Evolutionary conservation across 129 eudicot species (phyloP).

Genomic region (Pulicaria dysenterica): DNA sequence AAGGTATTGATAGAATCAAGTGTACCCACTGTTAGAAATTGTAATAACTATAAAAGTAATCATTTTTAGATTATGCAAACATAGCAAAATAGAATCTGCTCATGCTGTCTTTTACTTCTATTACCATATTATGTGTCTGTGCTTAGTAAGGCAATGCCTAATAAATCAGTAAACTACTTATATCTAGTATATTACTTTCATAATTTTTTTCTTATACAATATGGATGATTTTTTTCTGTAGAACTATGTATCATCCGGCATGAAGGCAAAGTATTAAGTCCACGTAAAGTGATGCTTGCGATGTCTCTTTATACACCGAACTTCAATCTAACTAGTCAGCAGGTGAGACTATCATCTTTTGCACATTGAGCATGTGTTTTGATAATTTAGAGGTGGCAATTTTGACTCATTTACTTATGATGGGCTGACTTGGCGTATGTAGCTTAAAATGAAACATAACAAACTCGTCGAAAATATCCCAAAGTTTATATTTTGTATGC

Average conservation of each 20-base stretch:
- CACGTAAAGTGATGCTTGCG: conserved; percentile 79
- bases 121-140: no score
- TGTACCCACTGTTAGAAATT: background rate
- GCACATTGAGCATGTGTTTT: background rate
- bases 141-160: no score
- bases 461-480: background rate
- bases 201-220: conserved; percentile 1
- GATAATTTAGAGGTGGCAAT: background rate
- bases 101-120: no score
- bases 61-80: background rate
- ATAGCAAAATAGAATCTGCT: no score
- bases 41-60: no score
- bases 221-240: conserved; percentile 34
- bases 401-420: background rate
- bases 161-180: no score
- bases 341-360: conserved; percentile 45
- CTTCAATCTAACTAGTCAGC: conserved; percentile 74
- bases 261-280: conserved; percentile 54
- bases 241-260: conserved; percentile 57
- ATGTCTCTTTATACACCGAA: conserved; percentile 58
- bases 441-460: background rate
- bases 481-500: background rate
- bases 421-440: background rate
- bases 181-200: background rate
- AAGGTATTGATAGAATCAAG: conserved; percentile 47